Percentiles rank a stretch among this genome's conserved stretches.
These are phyloP conservation scores for Suhomyces bolitotheri DNA, from an alignment of 1,139 yeast genomes.

Conservation along the genomic window DNA sequence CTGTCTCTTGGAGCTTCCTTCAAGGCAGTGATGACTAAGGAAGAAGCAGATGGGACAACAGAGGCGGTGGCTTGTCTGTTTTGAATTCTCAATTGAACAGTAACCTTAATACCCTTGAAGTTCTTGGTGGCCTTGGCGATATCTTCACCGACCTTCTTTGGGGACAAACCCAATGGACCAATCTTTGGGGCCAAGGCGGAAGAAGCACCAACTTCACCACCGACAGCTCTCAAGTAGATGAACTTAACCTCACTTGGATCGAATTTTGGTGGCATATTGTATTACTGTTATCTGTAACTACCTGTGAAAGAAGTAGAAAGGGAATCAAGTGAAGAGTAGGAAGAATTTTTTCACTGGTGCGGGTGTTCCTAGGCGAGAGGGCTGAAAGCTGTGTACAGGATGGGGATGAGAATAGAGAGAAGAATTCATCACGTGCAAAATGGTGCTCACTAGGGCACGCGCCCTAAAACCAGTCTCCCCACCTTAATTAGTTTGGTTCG, in stretches of 20 bases:
- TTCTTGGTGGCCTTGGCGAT: constrained; percentile 99
- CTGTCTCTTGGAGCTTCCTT: constrained; percentile 99
- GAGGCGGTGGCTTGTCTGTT: constrained; percentile 99
- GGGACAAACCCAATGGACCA: constrained; percentile 99
- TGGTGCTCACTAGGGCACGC: constrained; percentile 6
- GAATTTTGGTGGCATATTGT: constrained; percentile 89
- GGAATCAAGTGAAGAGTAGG: constrained; percentile 3
- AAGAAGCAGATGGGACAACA: constrained; percentile 99
- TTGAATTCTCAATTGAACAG: constrained; percentile 97
- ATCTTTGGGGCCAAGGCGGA: constrained; percentile 99
- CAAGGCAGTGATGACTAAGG: constrained; percentile 97
- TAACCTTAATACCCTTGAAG: constrained; percentile 98
- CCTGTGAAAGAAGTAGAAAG: constrained; percentile 10
- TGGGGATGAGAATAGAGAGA: too few species aligned
- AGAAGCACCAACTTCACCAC: constrained; percentile 99
- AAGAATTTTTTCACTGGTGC: constrained; percentile 12
- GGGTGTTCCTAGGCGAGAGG: not conserved
- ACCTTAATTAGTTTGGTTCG: too few species aligned
- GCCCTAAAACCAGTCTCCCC: too few species aligned
- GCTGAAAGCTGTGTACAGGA: constrained; percentile 5
- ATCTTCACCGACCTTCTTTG: constrained; percentile 99
- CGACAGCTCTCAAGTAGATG: constrained; percentile 99
- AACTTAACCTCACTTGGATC: constrained; percentile 98
- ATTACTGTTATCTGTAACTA: constrained; percentile 14
- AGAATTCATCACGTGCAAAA: too few species aligned